A percentile compares a stretch with the other conserved stretches of the same genome.
phyloP scores from a whole-genome alignment of 2,329 filamentous ascomycete species.

The Bertia moriformis region DNA sequence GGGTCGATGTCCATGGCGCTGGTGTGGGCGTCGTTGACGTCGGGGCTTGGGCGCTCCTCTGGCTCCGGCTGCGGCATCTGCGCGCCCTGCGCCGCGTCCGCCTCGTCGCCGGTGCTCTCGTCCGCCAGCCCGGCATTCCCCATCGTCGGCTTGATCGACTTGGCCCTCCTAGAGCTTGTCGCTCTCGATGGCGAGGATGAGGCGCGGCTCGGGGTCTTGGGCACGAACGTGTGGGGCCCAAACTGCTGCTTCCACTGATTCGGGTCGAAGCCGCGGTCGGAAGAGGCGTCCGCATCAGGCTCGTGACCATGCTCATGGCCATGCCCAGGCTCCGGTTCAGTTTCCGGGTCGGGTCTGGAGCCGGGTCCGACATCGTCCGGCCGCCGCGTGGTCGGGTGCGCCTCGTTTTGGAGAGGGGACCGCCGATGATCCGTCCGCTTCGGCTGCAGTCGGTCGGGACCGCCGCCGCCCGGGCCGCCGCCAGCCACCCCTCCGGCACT shows the following conservation, averaged over 20 bases:
- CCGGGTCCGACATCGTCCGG: too few relatives aligned
- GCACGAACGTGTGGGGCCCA: constrained; percentile 36
- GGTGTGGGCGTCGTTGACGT: constrained; percentile 20
- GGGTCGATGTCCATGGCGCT: constrained; percentile 53
- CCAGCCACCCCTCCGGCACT: background rate
- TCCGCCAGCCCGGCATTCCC: constrained; percentile 29
- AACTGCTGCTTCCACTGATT: constrained; percentile 29
- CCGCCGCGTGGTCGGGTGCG: too few relatives aligned
- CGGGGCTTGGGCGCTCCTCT: too few relatives aligned
- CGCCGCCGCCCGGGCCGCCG: constrained; percentile 6
- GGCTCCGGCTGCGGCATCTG: too few relatives aligned
- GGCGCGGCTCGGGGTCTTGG: constrained; percentile 21
- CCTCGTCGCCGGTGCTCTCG: constrained; percentile 28
- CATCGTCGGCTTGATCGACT: constrained; percentile 34
- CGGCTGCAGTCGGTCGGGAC: constrained; percentile 10
- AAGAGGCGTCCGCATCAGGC: too few relatives aligned
- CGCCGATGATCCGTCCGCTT: constrained; percentile 3
- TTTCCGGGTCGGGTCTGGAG: background rate
- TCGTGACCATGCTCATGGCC: constrained; percentile 1
- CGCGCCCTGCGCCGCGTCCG: too few relatives aligned
- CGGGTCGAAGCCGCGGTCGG: constrained; percentile 33
- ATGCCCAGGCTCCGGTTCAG: too few relatives aligned
- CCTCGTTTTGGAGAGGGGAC: background rate
- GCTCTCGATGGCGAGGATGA: constrained; percentile 26
- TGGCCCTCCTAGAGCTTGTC: constrained; percentile 40